Evolutionary conservation across 2,329 filamentous ascomycete genomes (phyloP).

Genomic region (Fonsecaea monophora): DNA sequence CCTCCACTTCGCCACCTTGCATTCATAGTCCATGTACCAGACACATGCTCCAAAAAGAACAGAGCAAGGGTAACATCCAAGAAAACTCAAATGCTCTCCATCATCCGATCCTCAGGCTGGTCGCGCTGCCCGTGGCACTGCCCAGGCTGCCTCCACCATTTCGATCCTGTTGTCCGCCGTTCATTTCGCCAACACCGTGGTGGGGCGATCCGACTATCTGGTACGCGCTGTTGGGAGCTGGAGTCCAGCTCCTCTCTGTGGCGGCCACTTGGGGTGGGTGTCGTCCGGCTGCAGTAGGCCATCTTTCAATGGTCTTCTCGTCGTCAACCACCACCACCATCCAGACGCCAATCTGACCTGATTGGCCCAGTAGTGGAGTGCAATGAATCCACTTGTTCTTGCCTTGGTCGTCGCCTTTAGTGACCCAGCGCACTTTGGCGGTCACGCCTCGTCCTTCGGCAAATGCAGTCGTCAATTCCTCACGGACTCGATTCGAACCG

Average conservation of each 20-base stretch:
- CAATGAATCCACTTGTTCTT: slow-evolving; percentile 77
- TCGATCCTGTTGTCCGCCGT: slow-evolving; percentile 14
- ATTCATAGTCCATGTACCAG: background rate
- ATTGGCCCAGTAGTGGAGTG: slow-evolving; percentile 72
- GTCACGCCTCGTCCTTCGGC: slow-evolving; percentile 73
- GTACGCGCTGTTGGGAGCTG: slow-evolving; percentile 22
- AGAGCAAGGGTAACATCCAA: slow-evolving; percentile 1
- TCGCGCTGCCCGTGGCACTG: slow-evolving; percentile 29
- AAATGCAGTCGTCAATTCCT: slow-evolving; percentile 66
- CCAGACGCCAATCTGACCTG: slow-evolving; percentile 75
- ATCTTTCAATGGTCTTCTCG: slow-evolving; percentile 48
- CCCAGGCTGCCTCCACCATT: slow-evolving; percentile 27
- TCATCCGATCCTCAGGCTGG: slow-evolving; percentile 34
- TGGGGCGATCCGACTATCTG: slow-evolving; percentile 16
- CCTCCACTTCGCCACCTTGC: background rate
- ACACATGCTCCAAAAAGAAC: background rate
- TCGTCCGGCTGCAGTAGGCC: slow-evolving; percentile 26
- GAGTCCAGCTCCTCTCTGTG: slow-evolving; percentile 24
- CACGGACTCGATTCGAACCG: slow-evolving; percentile 59
- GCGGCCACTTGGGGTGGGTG: slow-evolving; percentile 28
- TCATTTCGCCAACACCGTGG: slow-evolving; percentile 14
- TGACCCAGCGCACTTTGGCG: slow-evolving; percentile 75
- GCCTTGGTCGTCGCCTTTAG: slow-evolving; percentile 58
- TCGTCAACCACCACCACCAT: slow-evolving; percentile 77
- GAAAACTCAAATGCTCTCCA: background rate